These are phyloP conservation scores for Plantago coronopus DNA, from an alignment of 305 asterid genomes.

Conservation along the genomic window DNA sequence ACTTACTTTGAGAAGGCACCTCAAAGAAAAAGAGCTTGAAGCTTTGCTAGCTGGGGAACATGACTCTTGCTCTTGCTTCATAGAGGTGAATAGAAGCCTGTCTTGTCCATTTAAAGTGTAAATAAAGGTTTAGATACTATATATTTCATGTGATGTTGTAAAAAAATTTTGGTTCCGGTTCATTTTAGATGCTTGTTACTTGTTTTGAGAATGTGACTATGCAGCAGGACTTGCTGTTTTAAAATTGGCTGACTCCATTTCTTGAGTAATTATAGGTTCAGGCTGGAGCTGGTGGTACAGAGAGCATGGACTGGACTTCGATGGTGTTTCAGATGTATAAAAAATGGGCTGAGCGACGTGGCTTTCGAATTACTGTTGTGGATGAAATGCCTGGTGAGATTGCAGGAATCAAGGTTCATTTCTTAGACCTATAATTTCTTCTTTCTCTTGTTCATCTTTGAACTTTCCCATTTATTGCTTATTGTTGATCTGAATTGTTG, in stretches of 20 bases:
- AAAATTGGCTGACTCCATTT: slow-evolving; percentile 7
- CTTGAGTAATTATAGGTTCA: slow-evolving; percentile 55
- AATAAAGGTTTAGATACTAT: slow-evolving; percentile 1
- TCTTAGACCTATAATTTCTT: slow-evolving; percentile 18
- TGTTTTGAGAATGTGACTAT: neutral
- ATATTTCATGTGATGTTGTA: neutral
- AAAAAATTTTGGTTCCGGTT: neutral
- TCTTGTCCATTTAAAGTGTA: slow-evolving; percentile 3
- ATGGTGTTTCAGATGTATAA: slow-evolving; percentile 95
- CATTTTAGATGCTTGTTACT: neutral
- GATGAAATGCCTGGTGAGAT: slow-evolving; percentile 95
- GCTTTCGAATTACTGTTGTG: slow-evolving; percentile 67
- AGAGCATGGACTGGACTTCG: slow-evolving; percentile 99
- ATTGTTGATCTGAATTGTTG: neutral
- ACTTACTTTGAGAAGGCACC: slow-evolving; percentile 50
- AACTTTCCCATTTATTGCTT: neutral
- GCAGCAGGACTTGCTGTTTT: slow-evolving; percentile 4
- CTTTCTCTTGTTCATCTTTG: neutral
- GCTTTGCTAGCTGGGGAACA: slow-evolving; percentile 87
- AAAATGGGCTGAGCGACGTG: slow-evolving; percentile 80
- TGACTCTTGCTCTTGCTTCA: slow-evolving; percentile 84
- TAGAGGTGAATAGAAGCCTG: slow-evolving; percentile 52
- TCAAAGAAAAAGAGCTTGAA: slow-evolving; percentile 85
- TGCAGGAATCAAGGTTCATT: slow-evolving; percentile 89
- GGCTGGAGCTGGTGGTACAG: slow-evolving; percentile 99